Conservation (phyloP, 2,329 filamentous ascomycete genomes). For the Penicillium sp. region DNA sequence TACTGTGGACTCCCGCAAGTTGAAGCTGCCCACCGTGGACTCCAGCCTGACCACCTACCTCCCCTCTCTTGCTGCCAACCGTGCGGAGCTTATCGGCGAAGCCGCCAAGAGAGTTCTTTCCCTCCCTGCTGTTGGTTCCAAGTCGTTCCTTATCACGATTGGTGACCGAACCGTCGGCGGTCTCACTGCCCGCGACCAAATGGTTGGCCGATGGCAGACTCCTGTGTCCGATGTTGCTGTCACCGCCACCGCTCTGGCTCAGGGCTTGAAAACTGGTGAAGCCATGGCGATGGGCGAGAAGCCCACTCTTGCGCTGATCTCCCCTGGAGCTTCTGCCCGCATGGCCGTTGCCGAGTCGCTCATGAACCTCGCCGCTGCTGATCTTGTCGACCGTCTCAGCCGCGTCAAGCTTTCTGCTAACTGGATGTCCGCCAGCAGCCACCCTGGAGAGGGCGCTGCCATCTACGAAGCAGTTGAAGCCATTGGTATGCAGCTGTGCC, state of each 20-base stretch:
- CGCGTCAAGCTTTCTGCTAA: conserved; percentile 91
- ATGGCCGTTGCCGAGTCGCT: conserved; percentile 96
- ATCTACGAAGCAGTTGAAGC: conserved; percentile 93
- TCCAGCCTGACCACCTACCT: conserved; percentile 71
- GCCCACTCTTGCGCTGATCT: conserved; percentile 86
- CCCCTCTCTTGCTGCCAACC: conserved; percentile 56
- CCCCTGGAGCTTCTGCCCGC: conserved; percentile 83
- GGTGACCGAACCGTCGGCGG: conserved; percentile 91
- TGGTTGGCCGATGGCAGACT: conserved; percentile 95
- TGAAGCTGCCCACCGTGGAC: conserved; percentile 74
- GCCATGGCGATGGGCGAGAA: conserved; percentile 99
- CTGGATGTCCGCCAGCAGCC: conserved; percentile 98
- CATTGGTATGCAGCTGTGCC: conserved; percentile 90
- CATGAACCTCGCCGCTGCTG: conserved; percentile 87
- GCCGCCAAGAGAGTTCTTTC: conserved; percentile 81
- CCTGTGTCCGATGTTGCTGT: conserved; percentile 94
- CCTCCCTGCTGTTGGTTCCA: conserved; percentile 91
- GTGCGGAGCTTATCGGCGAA: conserved; percentile 60
- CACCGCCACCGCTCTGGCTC: conserved; percentile 78
- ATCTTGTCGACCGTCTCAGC: conserved; percentile 72
- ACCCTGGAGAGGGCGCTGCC: conserved; percentile 88
- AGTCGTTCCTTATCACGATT: conserved; percentile 96
- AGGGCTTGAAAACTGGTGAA: conserved; percentile 78
- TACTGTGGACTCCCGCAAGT: conserved; percentile 71
- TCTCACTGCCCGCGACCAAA: conserved; percentile 85